phyloP scores from a whole-genome alignment of 352 stramenopile genomes.

The Lagenidium giganteum region DNA sequence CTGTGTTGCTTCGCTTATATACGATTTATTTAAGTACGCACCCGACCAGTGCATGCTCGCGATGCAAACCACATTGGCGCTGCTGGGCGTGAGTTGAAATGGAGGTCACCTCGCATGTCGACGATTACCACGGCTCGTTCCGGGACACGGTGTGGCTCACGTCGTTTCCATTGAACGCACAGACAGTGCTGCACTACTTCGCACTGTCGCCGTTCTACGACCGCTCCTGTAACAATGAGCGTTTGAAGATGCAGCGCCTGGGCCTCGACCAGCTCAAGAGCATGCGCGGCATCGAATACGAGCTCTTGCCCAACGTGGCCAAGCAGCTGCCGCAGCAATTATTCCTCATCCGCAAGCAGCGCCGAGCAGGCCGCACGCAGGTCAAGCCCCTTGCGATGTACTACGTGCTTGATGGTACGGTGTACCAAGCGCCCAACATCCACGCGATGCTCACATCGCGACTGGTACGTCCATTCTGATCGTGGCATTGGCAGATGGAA shows the following conservation, averaged over 20 bases:
- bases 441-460: slow-evolving; percentile 84
- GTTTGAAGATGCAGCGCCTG: slow-evolving; percentile 87
- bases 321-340: slow-evolving; percentile 86
- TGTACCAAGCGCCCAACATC: slow-evolving; percentile 87
- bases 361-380: slow-evolving; percentile 64
- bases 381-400: slow-evolving; percentile 82
- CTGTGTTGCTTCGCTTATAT: too few relatives aligned
- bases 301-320: slow-evolving; percentile 73
- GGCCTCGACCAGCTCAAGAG: slow-evolving; percentile 84
- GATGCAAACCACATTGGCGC: not conserved
- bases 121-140: slow-evolving; percentile 88
- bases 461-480: too few relatives aligned
- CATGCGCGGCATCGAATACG: slow-evolving; percentile 86
- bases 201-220: slow-evolving; percentile 87
- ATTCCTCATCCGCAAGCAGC: slow-evolving; percentile 86
- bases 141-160: slow-evolving; percentile 86
- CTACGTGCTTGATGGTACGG: slow-evolving; percentile 82
- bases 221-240: slow-evolving; percentile 87
- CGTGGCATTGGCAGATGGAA: not conserved
- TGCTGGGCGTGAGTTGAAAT: slow-evolving; percentile 31
- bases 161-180: slow-evolving; percentile 73
- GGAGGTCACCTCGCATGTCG: slow-evolving; percentile 64
- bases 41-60: not conserved
- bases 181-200: slow-evolving; percentile 88
- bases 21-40: slow-evolving; percentile 5